Conservation (phyloP, 176 grass and related monocot genomes). For the Paspalum vaginatum region DNA sequence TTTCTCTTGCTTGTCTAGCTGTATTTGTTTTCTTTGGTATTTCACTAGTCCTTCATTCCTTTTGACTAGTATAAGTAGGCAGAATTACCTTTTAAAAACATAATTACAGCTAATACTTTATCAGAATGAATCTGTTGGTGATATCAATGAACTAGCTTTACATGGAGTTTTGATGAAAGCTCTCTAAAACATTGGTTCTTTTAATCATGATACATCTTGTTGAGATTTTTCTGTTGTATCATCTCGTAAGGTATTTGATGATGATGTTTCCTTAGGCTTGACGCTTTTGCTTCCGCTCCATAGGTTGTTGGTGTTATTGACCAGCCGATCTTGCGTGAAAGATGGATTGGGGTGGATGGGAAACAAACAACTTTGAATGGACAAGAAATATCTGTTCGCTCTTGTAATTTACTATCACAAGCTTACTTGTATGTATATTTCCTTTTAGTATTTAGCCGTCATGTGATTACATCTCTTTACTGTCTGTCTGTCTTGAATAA, state of each 20-base stretch:
- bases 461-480: conserved; percentile 2
- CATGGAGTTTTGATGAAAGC: not conserved
- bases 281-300: conserved; percentile 11
- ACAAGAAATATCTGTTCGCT: conserved; percentile 64
- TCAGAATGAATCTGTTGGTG: not conserved
- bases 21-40: conserved; percentile 15
- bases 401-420: conserved; percentile 72
- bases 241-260: not conserved
- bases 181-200: not conserved
- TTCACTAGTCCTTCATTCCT: conserved; percentile 25
- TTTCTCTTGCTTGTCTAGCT: conserved; percentile 22
- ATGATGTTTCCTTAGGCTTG: not conserved
- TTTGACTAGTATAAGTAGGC: not conserved
- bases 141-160: not conserved
- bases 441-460: conserved; percentile 7
- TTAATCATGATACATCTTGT: not conserved
- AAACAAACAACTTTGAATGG: conserved; percentile 86
- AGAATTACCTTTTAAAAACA: not conserved
- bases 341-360: conserved; percentile 80
- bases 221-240: conserved; percentile 3
- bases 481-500: not conserved
- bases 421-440: conserved; percentile 81
- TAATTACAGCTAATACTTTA: not conserved
- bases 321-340: conserved; percentile 80
- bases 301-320: conserved; percentile 91